Base-by-base conservation (phyloP, 805 yeast genomes). In the Dipodascus albidus region DNA sequence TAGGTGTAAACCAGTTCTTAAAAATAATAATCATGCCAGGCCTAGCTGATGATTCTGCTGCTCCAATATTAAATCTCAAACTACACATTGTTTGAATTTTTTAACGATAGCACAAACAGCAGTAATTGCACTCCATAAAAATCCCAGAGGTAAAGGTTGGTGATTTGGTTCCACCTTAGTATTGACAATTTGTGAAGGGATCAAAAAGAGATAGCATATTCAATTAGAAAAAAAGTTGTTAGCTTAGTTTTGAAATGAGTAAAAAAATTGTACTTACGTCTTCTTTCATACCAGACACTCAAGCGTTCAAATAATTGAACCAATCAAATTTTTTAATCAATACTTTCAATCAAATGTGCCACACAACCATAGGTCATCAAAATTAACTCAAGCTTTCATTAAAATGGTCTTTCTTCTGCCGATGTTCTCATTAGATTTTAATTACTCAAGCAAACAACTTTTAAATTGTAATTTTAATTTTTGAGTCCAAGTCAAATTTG, bases 241-340 rank as follows among this genome's bases (percentile, higher is more conserved):
- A 75, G 47, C 71, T 66, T 48, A 71, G 73, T 57, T 71, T 74
- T 9, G 77, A 78, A 52, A 73, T 74, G 51, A 68, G 65, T 49
- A 73, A 59, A 56, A 71, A 72, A 24, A 74, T 66, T 52, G 67
- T 72, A 58, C 73, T 75, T 51, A 58, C 48, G 44, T 73, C 82
- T 59, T 77, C 80, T 57, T 75, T 67, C 78, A 83, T 73, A 23
- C 85, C 84, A 14, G 83, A 75, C 38, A 81, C 81, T 61, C 81
- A 84, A 1, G 88, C 88, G 61, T 82, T 80, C 54, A 75, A 74
- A 54, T 79, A 69, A 63, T 82, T 83, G 42, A 78, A 71, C n/a
- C n/a, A n/a, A n/a, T n/a, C n/a, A n/a, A n/a, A n/a, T n/a, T n/a
- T n/a, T n/a, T 51, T 74, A 74, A 62, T 83, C 88, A 51, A 83